A percentile compares a stretch with the other conserved stretches of the same genome.
Evolutionary conservation across 2,329 filamentous ascomycete genomes (phyloP).

Genomic region (Berkeleyomyces basicola): DNA sequence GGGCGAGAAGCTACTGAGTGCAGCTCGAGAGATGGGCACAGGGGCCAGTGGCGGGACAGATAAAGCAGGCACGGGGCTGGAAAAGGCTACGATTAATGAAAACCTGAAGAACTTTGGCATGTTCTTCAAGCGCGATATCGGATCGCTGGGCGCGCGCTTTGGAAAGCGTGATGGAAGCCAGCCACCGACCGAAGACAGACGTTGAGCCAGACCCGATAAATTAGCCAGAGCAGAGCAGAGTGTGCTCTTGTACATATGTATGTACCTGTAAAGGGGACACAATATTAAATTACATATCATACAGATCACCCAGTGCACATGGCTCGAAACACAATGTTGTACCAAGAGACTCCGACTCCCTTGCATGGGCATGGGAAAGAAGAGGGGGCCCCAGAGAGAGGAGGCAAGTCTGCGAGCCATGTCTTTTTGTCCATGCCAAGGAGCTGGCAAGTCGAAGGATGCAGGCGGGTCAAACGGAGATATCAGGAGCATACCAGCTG

Average conservation of each 20-base stretch:
- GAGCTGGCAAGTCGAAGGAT: background rate
- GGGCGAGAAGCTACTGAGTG: slow-evolving; percentile 76
- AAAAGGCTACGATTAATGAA: slow-evolving; percentile 67
- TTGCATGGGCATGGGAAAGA: background rate
- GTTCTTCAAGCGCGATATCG: slow-evolving; percentile 82
- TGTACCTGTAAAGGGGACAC: background rate
- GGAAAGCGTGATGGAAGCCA: slow-evolving; percentile 40
- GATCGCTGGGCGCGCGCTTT: slow-evolving; percentile 56
- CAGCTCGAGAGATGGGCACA: slow-evolving; percentile 69
- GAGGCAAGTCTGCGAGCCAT: too few relatives aligned
- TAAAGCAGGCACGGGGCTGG: slow-evolving; percentile 23
- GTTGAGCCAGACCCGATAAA: background rate
- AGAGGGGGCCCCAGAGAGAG: background rate
- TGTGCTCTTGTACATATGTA: too few relatives aligned
- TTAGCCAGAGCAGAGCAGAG: background rate
- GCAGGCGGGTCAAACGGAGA: background rate
- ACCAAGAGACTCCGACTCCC: background rate
- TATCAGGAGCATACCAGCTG: background rate
- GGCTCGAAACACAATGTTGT: background rate
- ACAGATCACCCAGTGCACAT: background rate
- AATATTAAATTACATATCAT: background rate
- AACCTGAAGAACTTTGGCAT: slow-evolving; percentile 92
- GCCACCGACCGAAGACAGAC: slow-evolving; percentile 14
- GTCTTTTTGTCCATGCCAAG: background rate
- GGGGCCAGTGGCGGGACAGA: slow-evolving; percentile 16